A percentile compares a stretch with the other conserved stretches of the same genome.
phyloP scores from a whole-genome alignment of 352 stramenopile genomes.

The Phytophthora aleatoria region DNA sequence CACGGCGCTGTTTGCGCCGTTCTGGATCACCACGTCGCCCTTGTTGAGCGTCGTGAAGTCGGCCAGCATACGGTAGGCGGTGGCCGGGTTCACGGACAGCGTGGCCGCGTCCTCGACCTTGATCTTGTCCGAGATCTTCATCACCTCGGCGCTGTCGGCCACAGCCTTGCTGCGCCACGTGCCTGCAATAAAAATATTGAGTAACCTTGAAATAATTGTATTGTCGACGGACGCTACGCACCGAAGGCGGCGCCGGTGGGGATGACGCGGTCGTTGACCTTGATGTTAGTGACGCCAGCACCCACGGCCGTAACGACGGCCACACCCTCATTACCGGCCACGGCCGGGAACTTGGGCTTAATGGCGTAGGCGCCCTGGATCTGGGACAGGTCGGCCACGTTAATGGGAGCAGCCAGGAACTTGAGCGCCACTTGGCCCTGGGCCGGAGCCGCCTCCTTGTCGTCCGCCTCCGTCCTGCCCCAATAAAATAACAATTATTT shows the following conservation, averaged over 20 bases:
- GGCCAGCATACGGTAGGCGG: constrained; percentile 83
- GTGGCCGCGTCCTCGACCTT: constrained; percentile 83
- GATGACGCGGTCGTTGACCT: constrained; percentile 90
- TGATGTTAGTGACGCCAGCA: constrained; percentile 75
- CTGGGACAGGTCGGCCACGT: constrained; percentile 88
- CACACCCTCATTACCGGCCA: constrained; percentile 87
- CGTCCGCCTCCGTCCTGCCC: constrained; percentile 63
- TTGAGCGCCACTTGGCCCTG: constrained; percentile 82
- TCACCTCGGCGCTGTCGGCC: constrained; percentile 60
- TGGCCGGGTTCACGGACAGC: constrained; percentile 83
- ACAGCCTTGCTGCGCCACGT: constrained; percentile 82
- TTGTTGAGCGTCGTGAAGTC: constrained; percentile 82
- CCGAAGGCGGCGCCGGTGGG: constrained; percentile 67
- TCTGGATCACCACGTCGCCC: constrained; percentile 91
- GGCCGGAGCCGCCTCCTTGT: constrained; percentile 54
- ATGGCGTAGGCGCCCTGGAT: constrained; percentile 88
- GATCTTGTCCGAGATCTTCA: constrained; percentile 87
- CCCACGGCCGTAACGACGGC: constrained; percentile 87
- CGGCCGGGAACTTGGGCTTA: constrained; percentile 74
- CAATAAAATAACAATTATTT: constrained; percentile 7
- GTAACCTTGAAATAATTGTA: neutral
- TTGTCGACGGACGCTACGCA: constrained; percentile 8
- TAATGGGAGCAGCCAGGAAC: constrained; percentile 90
- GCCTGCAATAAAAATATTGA: constrained; percentile 29
- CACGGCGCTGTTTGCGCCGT: constrained; percentile 88